phyloP scores from a whole-genome alignment of 2,329 filamentous ascomycete species.

The Aspergillus japonicus region DNA sequence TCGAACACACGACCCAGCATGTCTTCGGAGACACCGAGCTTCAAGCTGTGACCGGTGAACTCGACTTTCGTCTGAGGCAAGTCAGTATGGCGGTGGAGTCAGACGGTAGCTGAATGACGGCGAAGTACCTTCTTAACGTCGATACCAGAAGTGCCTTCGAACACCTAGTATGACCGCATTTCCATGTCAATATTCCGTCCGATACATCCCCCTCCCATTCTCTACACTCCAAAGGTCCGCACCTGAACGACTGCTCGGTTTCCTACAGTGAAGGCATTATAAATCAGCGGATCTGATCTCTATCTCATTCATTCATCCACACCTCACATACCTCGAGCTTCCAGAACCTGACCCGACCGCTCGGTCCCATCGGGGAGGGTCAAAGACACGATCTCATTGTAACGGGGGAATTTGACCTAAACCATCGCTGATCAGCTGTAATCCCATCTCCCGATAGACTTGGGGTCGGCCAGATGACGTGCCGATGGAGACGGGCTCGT shows the following conservation, averaged over 20 bases:
- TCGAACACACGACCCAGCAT: constrained; percentile 99
- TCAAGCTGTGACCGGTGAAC: constrained; percentile 94
- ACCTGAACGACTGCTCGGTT: constrained; percentile 94
- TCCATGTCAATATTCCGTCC: constrained; percentile 22
- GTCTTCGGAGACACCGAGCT: constrained; percentile 98
- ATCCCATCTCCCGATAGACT: neutral
- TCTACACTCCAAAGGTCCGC: constrained; percentile 31
- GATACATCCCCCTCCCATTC: constrained; percentile 1
- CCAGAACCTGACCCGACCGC: constrained; percentile 91
- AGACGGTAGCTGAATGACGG: neutral
- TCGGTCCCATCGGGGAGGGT: constrained; percentile 94
- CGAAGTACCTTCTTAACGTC: constrained; percentile 87
- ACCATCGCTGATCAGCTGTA: constrained; percentile 17
- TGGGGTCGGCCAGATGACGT: neutral
- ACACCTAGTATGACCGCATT: constrained; percentile 63
- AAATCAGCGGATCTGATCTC: constrained; percentile 18
- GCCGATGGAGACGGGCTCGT: constrained; percentile 36
- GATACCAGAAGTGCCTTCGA: constrained; percentile 94
- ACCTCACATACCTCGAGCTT: constrained; percentile 75
- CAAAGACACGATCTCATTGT: constrained; percentile 96
- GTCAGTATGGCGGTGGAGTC: constrained; percentile 23
- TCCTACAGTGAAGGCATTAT: constrained; percentile 53
- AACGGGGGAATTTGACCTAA: constrained; percentile 94
- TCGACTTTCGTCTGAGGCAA: constrained; percentile 80
- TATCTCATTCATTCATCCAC: neutral